Evolutionary conservation across 2,329 filamentous ascomycete genomes (phyloP).

Genomic region (Pseudogymnoascus sp.): DNA sequence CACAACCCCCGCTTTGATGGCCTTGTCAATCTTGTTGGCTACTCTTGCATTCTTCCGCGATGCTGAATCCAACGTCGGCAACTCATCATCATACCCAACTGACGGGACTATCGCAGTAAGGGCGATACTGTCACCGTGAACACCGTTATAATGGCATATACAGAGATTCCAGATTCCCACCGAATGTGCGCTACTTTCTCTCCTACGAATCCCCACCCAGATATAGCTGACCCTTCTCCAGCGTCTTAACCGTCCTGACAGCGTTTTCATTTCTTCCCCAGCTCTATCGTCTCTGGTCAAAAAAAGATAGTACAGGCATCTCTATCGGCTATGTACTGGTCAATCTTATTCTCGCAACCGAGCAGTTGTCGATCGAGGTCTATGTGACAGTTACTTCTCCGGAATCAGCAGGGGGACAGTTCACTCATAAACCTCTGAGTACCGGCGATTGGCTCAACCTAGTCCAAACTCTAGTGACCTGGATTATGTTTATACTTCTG

Average conservation of each 20-base stretch:
- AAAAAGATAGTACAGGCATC: background rate
- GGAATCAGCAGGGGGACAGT: background rate
- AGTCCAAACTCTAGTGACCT: background rate
- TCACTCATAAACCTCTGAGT: background rate
- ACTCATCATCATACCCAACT: background rate
- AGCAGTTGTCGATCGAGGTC: slow-evolving; percentile 27
- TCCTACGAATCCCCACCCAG: background rate
- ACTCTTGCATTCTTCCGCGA: too few species aligned
- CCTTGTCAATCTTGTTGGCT: too few species aligned
- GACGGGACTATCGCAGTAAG: background rate
- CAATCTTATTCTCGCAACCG: slow-evolving; percentile 10
- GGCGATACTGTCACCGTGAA: background rate
- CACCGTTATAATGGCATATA: background rate
- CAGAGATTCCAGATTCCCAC: background rate
- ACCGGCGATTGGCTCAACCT: background rate
- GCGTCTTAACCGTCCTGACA: background rate
- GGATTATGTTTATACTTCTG: background rate
- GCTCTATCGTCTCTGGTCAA: background rate
- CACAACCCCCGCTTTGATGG: too few species aligned
- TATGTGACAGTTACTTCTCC: slow-evolving; percentile 7
- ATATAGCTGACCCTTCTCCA: background rate
- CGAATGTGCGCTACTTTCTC: background rate
- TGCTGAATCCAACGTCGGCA: too few species aligned
- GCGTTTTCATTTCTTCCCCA: background rate
- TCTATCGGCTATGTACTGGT: background rate